A percentile compares a stretch with the other conserved stretches of the same genome.
Evolutionary conservation across 805 yeast genomes (phyloP).

Genomic region (Candida khao-thaluensis): DNA sequence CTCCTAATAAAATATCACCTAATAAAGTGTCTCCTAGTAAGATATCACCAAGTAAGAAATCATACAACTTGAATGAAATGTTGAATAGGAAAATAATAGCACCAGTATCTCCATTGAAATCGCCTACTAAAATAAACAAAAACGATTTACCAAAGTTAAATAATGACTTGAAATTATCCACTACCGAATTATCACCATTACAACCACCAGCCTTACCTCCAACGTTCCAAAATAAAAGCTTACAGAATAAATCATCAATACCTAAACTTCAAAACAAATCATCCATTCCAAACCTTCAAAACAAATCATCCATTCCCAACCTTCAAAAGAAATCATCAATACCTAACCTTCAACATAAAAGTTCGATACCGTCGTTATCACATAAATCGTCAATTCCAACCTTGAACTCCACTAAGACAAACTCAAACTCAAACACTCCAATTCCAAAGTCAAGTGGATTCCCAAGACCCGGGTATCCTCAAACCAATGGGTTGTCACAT

Average conservation of each 20-base stretch:
- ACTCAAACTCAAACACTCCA: background rate
- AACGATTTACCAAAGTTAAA: constrained; percentile 3
- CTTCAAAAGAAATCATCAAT: constrained; percentile 3
- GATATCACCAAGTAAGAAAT: constrained; percentile 44
- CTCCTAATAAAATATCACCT: background rate
- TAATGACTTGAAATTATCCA: constrained; percentile 1
- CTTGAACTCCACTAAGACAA: no score
- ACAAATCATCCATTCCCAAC: background rate
- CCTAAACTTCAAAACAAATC: constrained; percentile 19
- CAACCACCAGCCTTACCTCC: background rate
- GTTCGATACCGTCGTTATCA: constrained; percentile 13
- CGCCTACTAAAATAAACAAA: constrained; percentile 12
- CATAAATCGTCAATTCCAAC: background rate
- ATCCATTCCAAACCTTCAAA: constrained; percentile 14
- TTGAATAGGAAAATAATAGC: constrained; percentile 18
- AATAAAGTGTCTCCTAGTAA: constrained; percentile 16
- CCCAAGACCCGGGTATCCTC: no score
- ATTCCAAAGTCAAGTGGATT: no score
- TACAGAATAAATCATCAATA: constrained; percentile 11
- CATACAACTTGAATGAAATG: constrained; percentile 35
- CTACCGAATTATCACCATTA: background rate
- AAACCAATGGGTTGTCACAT: background rate
- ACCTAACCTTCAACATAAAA: constrained; percentile 2
- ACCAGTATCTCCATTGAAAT: constrained; percentile 15
- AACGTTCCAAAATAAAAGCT: background rate